These are phyloP conservation scores for Vicia faba DNA, from an alignment of 306 rosid species.

Conservation along the genomic window DNA sequence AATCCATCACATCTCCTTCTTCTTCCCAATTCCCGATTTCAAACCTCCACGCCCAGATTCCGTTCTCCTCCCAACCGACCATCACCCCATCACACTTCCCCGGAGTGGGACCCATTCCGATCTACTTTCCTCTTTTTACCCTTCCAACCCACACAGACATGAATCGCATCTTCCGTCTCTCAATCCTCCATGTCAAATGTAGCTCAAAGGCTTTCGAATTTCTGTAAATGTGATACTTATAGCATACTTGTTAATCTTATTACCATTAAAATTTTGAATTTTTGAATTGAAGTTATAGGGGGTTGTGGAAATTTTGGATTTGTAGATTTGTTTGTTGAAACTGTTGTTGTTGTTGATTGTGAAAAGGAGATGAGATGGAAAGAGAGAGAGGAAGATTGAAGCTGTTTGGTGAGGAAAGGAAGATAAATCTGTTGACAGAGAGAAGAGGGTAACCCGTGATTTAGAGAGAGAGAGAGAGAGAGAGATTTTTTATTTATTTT, in stretches of 20 bases:
- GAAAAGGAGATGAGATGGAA: constrained; percentile 58
- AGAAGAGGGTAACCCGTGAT: too few relatives aligned
- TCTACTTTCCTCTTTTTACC: constrained; percentile 36
- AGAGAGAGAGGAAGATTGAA: too few relatives aligned
- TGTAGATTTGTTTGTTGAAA: constrained; percentile 13
- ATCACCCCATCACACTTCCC: not conserved
- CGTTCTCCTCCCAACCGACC: not conserved
- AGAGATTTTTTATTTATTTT: too few relatives aligned
- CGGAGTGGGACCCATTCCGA: constrained; percentile 31
- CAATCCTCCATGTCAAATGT: constrained; percentile 9
- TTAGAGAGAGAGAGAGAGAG: too few relatives aligned
- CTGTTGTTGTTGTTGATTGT: constrained; percentile 11
- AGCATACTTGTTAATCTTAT: too few relatives aligned
- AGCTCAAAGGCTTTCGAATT: constrained; percentile 10
- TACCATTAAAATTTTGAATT: not conserved
- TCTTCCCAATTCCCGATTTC: constrained; percentile 37
- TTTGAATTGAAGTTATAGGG: not conserved
- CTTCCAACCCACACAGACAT: constrained; percentile 4
- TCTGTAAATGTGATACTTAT: constrained; percentile 1
- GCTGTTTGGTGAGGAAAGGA: too few relatives aligned
- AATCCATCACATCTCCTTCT: constrained; percentile 16
- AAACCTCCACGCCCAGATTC: constrained; percentile 31
- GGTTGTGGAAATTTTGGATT: not conserved
- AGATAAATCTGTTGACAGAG: too few relatives aligned
- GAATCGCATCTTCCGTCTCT: constrained; percentile 33